Base-by-base conservation (phyloP, 1,284 basidiomycete genomes). In the Schizophyllum amplum region DNA sequence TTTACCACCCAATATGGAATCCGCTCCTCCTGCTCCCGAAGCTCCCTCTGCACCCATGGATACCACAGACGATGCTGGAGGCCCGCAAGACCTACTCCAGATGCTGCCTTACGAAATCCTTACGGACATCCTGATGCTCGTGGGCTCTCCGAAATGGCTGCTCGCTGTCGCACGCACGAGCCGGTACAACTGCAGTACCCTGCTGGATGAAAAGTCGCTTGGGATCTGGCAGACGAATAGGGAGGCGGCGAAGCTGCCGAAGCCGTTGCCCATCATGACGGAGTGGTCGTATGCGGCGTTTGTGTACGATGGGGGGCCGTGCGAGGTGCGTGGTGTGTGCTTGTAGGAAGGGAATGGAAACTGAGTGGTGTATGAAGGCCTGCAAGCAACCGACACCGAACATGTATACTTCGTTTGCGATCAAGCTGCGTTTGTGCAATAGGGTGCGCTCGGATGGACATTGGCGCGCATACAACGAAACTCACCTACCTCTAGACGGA, bases 231-330 rank as follows among this genome's bases (percentile, higher is more conserved):
- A 72, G 51, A 61, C 67, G 5, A 72, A 74, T 7, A 72, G 83
- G n/a, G 62, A 66, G 25, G 68, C 70, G 0, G 59, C 55, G 1
- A 66, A 70, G 17, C 68, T 82, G 22, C 82, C 81, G 1, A 75
- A 80, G 48, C 79, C 78, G 0, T 61, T 67, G 24, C 61, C 66
- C 1, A 65, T 67, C n/a, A 70, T 74, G 47, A 71, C 69, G 2
- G 78, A 80, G 59, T 59, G 71, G 4, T 65, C 71, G 0, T 86
- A 81, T 65, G 83, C 81, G 17, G 78, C 84, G 0, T 79, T 85
- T 58, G 60, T 87, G 27, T 88, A 84, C 59, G 80, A 82, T 62
- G 68, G 66, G 1, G 84, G 83, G 0, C 17, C 58, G 2, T 89
- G 86, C 62, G 76, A 80, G 67, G 83, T 86, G 60, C 46, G 73